A percentile compares a stretch with the other conserved stretches of the same genome.
phyloP scores from a whole-genome alignment of 2,329 filamentous ascomycete genomes.

The Tolypocladium sp. region DNA sequence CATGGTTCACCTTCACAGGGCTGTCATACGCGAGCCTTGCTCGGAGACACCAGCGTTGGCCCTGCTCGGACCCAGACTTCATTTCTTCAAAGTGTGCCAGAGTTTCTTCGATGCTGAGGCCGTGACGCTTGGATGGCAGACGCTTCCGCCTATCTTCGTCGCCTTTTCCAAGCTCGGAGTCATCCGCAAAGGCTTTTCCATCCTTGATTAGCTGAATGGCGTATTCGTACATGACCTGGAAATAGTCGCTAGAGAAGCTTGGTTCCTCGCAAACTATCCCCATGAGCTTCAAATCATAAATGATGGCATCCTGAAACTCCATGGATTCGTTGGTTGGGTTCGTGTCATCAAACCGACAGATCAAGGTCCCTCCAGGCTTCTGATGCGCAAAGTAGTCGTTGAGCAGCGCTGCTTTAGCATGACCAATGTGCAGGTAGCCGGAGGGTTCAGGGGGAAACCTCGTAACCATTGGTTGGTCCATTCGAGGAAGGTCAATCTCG shows the following conservation, averaged over 20 bases:
- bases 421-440: conserved; percentile 81
- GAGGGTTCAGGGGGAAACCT: conserved; percentile 84
- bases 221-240: conserved; percentile 74
- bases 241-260: conserved; percentile 83
- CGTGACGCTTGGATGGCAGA: conserved; percentile 76
- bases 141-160: conserved; percentile 68
- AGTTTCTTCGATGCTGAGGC: conserved; percentile 72
- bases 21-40: conserved; percentile 89
- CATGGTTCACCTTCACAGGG: conserved; percentile 27
- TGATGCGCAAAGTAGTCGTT: conserved; percentile 93
- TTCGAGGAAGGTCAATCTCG: conserved; percentile 69
- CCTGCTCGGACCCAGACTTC: conserved; percentile 75
- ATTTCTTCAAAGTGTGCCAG: conserved; percentile 84
- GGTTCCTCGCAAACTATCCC: conserved; percentile 74
- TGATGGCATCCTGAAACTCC: conserved; percentile 80
- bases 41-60: conserved; percentile 80
- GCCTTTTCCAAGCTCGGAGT: conserved; percentile 79
- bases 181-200: conserved; percentile 79
- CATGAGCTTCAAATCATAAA: conserved; percentile 76
- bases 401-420: conserved; percentile 77
- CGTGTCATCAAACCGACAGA: conserved; percentile 85
- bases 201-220: conserved; percentile 69
- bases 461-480: conserved; percentile 73
- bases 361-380: conserved; percentile 73
- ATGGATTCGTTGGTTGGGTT: conserved; percentile 89